Base-by-base conservation (phyloP, 345 rosid genomes). In the Aquilaria yunnanensis region DNA sequence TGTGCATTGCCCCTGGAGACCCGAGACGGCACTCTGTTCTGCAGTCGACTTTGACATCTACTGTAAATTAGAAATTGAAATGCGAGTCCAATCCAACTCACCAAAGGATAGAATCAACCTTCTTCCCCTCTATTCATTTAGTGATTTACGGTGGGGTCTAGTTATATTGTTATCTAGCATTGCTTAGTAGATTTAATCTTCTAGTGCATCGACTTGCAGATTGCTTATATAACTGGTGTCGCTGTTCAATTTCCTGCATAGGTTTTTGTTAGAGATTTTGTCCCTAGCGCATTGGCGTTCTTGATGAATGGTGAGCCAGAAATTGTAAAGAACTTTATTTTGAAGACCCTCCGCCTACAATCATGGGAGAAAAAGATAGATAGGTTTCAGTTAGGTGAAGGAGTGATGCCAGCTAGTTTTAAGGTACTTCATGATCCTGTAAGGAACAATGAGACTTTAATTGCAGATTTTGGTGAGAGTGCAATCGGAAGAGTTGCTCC, bases 401-500 rank as follows among this genome's bases (percentile, higher is more conserved):
- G 99, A 70, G 99, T 90, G 12, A 93, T 93, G 97, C 99, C 98
- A 10, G 97, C 97, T 34, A 93, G 98, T 77, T 93, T 93, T 75
- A 90, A 90, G 70, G 98, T 93, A 34, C 88, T 80, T 67, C 92
- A 90, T 64, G 98, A 93, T 72, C 97, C 98, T 8, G 84, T 85
- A 10, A 83, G 84, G 78, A 88, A 93, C 73, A 67, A 13, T 3
- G 98, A 93, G 41, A 93, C 92, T 3, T 64, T 93, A 66, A 83
- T 84, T 12, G 97, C 98, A 56, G 98, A 93, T 83, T 93, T 93
- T 61, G 98, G 96, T 0, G 98, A 90, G 80, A 93, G 94, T 62
- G 98, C 98, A 48, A 93, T 88, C 57, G 98, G 98, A 64, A 93
- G 98, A 79, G 96, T 90, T 31, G 98, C 97, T 45, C 97, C 98